Percentiles rank a stretch among this genome's conserved stretches.
Conservation (phyloP, 2,329 filamentous ascomycete genomes). For the Neodidymelliopsis sp. region DNA sequence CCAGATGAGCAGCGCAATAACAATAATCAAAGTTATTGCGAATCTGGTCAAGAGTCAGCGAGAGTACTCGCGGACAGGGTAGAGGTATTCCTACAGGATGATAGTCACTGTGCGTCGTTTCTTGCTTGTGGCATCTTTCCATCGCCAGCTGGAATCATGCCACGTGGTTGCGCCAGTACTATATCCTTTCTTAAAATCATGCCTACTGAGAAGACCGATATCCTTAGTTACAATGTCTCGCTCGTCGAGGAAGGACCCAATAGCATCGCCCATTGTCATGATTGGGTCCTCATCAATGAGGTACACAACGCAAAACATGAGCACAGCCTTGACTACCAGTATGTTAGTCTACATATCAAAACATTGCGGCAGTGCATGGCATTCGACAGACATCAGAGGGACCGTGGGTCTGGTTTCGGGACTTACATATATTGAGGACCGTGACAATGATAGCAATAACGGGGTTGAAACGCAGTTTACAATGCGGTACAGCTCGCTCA, state of each 20-base stretch:
- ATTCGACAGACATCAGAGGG: too few species aligned
- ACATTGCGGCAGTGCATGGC: too few species aligned
- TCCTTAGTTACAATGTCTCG: not conserved
- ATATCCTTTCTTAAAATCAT: not conserved
- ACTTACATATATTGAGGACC: constrained; percentile 5
- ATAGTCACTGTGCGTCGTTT: not conserved
- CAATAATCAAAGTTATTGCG: not conserved
- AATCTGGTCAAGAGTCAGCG: not conserved
- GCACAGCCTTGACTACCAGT: not conserved
- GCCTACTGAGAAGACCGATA: not conserved
- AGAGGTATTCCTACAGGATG: not conserved
- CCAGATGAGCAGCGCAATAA: not conserved
- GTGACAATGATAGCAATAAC: constrained; percentile 1
- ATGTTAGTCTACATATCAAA: not conserved
- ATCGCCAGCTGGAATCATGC: not conserved
- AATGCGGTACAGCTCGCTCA: constrained; percentile 22
- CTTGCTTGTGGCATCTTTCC: constrained; percentile 2
- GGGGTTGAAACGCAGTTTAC: constrained; percentile 24
- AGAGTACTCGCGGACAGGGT: too few species aligned
- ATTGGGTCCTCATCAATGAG: not conserved
- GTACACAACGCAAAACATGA: constrained; percentile 1
- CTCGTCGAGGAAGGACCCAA: constrained; percentile 1
- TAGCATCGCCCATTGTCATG: constrained; percentile 10
- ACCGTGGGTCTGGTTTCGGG: too few species aligned
- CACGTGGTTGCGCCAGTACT: not conserved